These are phyloP conservation scores for Marasmius tenuissimus DNA, from an alignment of 1,284 basidiomycete species.

Conservation along the genomic window DNA sequence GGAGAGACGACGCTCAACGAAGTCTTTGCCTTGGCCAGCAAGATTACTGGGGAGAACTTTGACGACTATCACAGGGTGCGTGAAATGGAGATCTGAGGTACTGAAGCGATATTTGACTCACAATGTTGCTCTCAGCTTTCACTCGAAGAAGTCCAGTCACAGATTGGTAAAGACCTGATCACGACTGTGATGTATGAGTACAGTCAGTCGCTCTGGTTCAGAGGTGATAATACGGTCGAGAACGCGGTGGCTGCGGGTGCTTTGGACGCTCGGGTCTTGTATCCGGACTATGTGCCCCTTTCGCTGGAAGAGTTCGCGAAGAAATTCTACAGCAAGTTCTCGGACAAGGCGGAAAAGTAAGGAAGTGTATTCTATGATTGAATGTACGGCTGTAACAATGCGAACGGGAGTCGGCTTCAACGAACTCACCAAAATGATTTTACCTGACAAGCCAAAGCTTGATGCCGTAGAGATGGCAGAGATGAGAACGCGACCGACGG, in stretches of 20 bases:
- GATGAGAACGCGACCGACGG: no score
- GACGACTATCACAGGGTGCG: slow-evolving; percentile 1
- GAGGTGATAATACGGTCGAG: background rate
- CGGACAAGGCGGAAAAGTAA: no score
- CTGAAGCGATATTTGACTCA: background rate
- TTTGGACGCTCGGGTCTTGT: background rate
- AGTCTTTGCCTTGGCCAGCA: background rate
- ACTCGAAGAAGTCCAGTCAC: background rate
- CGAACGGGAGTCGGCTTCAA: no score
- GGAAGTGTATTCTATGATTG: no score
- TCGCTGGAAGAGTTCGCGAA: background rate
- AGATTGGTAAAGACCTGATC: background rate
- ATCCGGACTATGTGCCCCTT: background rate
- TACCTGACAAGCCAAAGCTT: no score
- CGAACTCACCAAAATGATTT: no score
- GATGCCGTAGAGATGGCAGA: no score
- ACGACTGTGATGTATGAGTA: background rate
- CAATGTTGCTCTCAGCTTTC: background rate
- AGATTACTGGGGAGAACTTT: slow-evolving; percentile 1
- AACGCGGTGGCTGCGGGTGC: background rate
- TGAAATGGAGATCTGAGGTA: background rate
- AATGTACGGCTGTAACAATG: no score
- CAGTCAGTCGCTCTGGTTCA: background rate
- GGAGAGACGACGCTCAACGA: background rate
- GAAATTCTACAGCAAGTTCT: background rate